Conservation (phyloP, 1,284 basidiomycete species). For the Pterulicium gracile region DNA sequence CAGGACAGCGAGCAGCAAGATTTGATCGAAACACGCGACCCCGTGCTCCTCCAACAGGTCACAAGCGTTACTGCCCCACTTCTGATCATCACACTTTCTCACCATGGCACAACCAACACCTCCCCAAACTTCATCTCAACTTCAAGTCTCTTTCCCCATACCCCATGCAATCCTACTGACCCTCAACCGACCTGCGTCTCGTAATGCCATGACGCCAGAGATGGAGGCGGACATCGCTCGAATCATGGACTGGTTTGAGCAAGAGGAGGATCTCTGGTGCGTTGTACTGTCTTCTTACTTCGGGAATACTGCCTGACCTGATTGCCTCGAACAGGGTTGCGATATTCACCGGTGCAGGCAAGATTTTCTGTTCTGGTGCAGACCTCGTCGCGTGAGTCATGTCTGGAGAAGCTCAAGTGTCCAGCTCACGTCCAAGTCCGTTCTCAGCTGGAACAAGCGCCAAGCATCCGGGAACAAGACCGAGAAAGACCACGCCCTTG, state of each 20-base stretch:
- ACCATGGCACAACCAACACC: no score
- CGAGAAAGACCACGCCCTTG: conserved; percentile 31
- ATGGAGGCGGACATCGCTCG: conserved; percentile 46
- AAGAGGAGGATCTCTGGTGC: conserved; percentile 67
- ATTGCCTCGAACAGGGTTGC: conserved; percentile 41
- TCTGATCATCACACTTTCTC: no score
- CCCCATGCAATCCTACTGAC: conserved; percentile 64
- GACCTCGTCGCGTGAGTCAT: conserved; percentile 63
- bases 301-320: not conserved
- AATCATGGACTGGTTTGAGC: conserved; percentile 70
- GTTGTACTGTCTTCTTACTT: conserved; percentile 14
- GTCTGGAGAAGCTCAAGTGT: no score
- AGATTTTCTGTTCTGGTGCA: conserved; percentile 74
- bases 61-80: no score
- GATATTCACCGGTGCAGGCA: conserved; percentile 69
- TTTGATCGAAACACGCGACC: no score
- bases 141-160: conserved; percentile 48
- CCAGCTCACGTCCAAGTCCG: not conserved
- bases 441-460: conserved; percentile 1
- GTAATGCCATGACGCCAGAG: conserved; percentile 64
- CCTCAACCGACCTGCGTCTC: conserved; percentile 61
- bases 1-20: no score
- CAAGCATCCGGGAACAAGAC: conserved; percentile 40
- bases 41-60: no score
- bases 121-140: no score